Percentiles rank a stretch among this genome's conserved stretches.
Conservation (phyloP, 495 filamentous ascomycete genomes). For the Neurospora sp. region DNA sequence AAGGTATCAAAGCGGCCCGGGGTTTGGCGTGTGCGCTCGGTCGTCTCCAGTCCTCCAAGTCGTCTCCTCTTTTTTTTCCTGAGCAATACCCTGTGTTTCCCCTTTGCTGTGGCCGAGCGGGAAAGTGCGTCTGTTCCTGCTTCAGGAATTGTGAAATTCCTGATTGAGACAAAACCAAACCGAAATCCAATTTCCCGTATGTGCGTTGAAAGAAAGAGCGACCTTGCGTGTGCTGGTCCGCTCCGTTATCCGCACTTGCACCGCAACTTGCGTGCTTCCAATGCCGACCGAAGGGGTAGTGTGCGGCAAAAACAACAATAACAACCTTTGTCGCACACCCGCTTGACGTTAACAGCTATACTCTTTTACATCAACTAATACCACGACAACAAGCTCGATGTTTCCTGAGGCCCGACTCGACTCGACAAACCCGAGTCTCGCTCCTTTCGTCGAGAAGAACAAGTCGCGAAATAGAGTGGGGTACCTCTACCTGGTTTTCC, state of each 20-base stretch:
- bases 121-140: background rate
- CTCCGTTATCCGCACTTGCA: background rate
- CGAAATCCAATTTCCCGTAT: background rate
- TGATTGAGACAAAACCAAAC: background rate
- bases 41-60: background rate
- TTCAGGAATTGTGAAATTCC: background rate
- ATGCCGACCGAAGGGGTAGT: background rate
- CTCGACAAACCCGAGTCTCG: background rate
- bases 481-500: background rate
- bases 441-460: background rate
- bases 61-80: background rate
- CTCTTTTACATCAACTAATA: background rate
- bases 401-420: background rate
- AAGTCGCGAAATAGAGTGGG: background rate
- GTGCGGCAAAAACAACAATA: background rate
- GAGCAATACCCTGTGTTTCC: background rate
- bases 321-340: background rate
- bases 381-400: background rate
- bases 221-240: background rate
- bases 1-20: background rate
- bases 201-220: background rate
- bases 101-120: background rate
- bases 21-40: background rate
- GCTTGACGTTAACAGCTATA: background rate
- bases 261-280: background rate